Base-by-base conservation (phyloP, 2,329 filamentous ascomycete genomes). In the Pyricularia sp. region DNA sequence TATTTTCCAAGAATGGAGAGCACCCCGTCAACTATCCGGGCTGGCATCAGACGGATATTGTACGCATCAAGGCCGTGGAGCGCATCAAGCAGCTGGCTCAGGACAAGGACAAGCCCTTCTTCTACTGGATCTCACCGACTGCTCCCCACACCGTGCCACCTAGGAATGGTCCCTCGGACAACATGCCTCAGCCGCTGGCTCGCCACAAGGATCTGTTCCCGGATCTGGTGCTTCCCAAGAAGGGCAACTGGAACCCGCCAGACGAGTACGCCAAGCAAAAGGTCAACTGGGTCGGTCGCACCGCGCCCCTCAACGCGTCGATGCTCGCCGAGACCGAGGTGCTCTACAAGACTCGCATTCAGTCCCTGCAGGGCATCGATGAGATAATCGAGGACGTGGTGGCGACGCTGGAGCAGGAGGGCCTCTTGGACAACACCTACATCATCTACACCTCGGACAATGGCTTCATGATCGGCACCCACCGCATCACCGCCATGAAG, bases 21-120 rank as follows among this genome's bases (percentile, higher is more conserved):
- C 75, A 80, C 0, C 87, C 87, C 0, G 79, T 84, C 12, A 85
- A 82, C 72, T 84, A 86, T 69, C 80, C 85, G 63, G 85, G 85
- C 1, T 76, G 83, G 61, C 84, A 89, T 73, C 83, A 80, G 0
- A 84, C 82, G 0, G 86, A 89, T 71, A 78, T 89, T 2, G 77
- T 87, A 28, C 79, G 81, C 0, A 73, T 80, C 7, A 86, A 87
- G 70, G 71, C 36, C 70, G 67, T 75, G 14, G 69, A 71, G 42
- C 70, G 72, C 4, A 42, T 74, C 4, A 65, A 72, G n/a, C 64
- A 71, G 25, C 68, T 75, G 0, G 68, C 70, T 11, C 66, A 55
- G 31, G 61, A 71, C 25, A 9, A 36, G 28, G 70, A 72, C 6
- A 73, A 36, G 31, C 73, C 74, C 1, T 75, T 73, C 66, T 74